phyloP scores from a whole-genome alignment of 257 asterid species.

The Linaria vulgaris region DNA sequence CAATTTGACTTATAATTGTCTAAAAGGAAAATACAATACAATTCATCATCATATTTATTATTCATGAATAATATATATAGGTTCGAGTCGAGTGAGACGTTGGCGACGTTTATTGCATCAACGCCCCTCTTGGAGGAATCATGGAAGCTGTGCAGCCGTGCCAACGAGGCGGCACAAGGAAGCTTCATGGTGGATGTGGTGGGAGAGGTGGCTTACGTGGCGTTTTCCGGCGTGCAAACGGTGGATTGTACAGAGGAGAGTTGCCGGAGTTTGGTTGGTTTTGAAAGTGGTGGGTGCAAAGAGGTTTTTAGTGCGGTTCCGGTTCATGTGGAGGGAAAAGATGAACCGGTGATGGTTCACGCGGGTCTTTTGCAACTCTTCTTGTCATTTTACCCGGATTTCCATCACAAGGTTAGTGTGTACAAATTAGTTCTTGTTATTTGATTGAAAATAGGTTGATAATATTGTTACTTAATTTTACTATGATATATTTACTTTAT shows the following conservation, averaged over 20 bases:
- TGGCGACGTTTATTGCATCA: conserved; percentile 69
- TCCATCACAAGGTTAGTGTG: conserved; percentile 59
- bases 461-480: too few relatives aligned
- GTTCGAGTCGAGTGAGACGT: conserved; percentile 85
- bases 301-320: conserved; percentile 48
- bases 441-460: neutral
- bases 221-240: conserved; percentile 66
- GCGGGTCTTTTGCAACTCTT: conserved; percentile 60
- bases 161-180: conserved; percentile 43
- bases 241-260: conserved; percentile 43
- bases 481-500: too few relatives aligned
- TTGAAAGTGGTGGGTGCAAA: conserved; percentile 23
- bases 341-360: conserved; percentile 58
- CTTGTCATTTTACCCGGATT: conserved; percentile 35
- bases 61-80: conserved; percentile 27
- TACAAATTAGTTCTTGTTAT: neutral
- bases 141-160: conserved; percentile 58
- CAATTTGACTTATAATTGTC: conserved; percentile 31
- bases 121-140: conserved; percentile 78
- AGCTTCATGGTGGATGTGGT: conserved; percentile 39
- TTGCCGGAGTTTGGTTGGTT: conserved; percentile 47
- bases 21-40: neutral
- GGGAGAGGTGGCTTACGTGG: conserved; percentile 57
- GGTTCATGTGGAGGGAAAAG: conserved; percentile 13
- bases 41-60: neutral